Evolutionary conservation across 2,329 filamentous ascomycete genomes (phyloP).

Genomic region (Botrytis elliptica): DNA sequence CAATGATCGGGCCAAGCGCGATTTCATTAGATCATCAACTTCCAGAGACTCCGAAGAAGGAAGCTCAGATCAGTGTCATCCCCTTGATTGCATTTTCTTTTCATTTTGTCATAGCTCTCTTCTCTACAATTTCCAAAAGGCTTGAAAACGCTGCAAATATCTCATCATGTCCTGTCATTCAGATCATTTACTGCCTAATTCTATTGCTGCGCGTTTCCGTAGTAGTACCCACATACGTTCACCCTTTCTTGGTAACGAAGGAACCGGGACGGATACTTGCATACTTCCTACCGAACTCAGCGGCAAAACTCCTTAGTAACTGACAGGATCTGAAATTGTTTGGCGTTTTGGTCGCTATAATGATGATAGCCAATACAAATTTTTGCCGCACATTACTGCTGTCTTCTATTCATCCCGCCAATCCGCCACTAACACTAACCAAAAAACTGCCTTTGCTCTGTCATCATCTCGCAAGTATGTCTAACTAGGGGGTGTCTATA

Average conservation of each 20-base stretch:
- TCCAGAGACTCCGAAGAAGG: conserved; percentile 31
- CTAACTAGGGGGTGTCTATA: too few species aligned
- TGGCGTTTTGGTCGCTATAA: background rate
- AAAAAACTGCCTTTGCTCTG: background rate
- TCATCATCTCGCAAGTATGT: background rate
- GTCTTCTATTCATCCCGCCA: too few species aligned
- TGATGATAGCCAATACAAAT: too few species aligned
- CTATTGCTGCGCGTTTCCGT: background rate
- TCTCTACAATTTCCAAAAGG: background rate
- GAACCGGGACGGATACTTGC: background rate
- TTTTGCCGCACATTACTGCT: background rate
- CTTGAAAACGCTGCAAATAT: background rate
- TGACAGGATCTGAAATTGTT: background rate
- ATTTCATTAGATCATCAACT: conserved; percentile 2
- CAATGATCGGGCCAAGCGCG: conserved; percentile 3
- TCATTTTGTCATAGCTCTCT: conserved; percentile 10
- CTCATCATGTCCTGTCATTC: background rate
- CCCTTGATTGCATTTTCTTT: background rate
- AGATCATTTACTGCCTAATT: background rate
- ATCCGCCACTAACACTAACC: background rate
- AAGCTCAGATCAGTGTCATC: conserved; percentile 21
- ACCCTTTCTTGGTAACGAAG: conserved; percentile 13
- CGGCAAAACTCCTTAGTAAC: background rate
- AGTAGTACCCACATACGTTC: background rate
- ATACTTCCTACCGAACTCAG: conserved; percentile 13